Evolutionary conservation across 2,329 filamentous ascomycete species (phyloP), one percentile per base, ranked within the genome.

Genomic region (Parascedosporium putredinis): DNA sequence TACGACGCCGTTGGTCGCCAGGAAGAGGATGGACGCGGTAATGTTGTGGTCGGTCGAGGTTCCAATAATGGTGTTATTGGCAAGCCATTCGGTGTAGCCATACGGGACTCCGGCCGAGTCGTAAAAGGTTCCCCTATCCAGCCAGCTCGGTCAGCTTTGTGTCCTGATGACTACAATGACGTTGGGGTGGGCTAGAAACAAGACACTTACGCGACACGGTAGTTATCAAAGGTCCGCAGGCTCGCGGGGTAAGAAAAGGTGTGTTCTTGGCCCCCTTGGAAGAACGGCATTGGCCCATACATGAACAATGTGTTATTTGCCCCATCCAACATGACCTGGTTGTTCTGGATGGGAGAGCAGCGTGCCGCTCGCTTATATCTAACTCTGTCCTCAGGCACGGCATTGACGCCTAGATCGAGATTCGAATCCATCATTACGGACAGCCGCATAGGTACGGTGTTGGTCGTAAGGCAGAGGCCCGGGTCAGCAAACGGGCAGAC

Each of bases 1-100:
- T 7, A 23, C 31, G 38, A 51, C 42, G 24, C 24, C 38, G 34
- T 51, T 47, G 44, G 49, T 47, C 29, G 8, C 9, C 23, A 47
- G 5, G 44, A 51, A 51, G 49, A 51, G 47, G 27, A 51, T 51
- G 33, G 49, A 46, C 14, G 49, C 49, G 31, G 49, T 40, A 31
- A 38, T 38, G 49, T 50, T 50, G 42, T 24, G 9, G 10, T 38
- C 40, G 40, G 20, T 20, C 18, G 47, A 36, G 18, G 23, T 34
- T 5, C 23, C 22, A n/a, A 44, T 44, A 18, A 49, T 49, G 7
- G 34, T 44, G 47, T n/a, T 49, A 27, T 43, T 49, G 34, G 47
- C 10, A 12, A 24, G 22, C 47, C 47, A 49, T 24, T 25, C 23
- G 23, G 9, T 5, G 18, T 50, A 25, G 40, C 49, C 49, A 23